phyloP scores from a whole-genome alignment of 73 alveolate species.

The Paramecium octaurelia region DNA sequence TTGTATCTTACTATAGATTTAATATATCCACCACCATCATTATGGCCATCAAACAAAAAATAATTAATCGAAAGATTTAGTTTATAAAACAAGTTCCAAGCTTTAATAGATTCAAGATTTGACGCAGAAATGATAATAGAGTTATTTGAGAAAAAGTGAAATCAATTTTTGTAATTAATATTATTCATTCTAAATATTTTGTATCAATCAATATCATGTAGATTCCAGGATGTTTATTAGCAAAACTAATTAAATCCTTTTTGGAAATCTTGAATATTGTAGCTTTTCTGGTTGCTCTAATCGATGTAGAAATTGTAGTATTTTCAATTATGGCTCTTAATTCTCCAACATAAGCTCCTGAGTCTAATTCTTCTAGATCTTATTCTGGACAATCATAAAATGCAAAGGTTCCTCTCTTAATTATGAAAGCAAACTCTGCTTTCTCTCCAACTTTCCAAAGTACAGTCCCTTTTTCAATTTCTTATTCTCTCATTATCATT shows the following conservation, averaged over 20 bases:
- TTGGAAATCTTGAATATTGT: slow-evolving; percentile 46
- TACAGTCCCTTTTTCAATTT: slow-evolving; percentile 53
- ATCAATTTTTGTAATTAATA: neutral
- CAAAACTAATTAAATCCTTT: slow-evolving; percentile 43
- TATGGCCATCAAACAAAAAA: slow-evolving; percentile 20
- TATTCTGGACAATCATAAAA: slow-evolving; percentile 60
- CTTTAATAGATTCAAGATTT: neutral
- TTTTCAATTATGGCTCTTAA: slow-evolving; percentile 35
- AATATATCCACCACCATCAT: slow-evolving; percentile 29
- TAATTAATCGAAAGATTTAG: neutral
- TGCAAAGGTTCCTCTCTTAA: slow-evolving; percentile 61
- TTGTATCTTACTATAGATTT: slow-evolving; percentile 1
- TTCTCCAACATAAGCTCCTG: slow-evolving; percentile 63
- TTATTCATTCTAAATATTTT: slow-evolving; percentile 49
- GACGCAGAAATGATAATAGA: neutral
- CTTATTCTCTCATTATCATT: slow-evolving; percentile 60
- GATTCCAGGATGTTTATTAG: slow-evolving; percentile 59
- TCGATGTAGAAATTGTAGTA: slow-evolving; percentile 41
- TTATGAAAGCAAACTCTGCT: slow-evolving; percentile 49
- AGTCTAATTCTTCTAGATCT: slow-evolving; percentile 55
- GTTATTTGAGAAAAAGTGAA: neutral
- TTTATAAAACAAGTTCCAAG: neutral
- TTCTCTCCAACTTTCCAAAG: slow-evolving; percentile 63
- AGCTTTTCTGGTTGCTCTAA: slow-evolving; percentile 53
- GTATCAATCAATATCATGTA: slow-evolving; percentile 23